Conservation (phyloP, 768 basidiomycete genomes). For the Amanita subjunquillea region DNA sequence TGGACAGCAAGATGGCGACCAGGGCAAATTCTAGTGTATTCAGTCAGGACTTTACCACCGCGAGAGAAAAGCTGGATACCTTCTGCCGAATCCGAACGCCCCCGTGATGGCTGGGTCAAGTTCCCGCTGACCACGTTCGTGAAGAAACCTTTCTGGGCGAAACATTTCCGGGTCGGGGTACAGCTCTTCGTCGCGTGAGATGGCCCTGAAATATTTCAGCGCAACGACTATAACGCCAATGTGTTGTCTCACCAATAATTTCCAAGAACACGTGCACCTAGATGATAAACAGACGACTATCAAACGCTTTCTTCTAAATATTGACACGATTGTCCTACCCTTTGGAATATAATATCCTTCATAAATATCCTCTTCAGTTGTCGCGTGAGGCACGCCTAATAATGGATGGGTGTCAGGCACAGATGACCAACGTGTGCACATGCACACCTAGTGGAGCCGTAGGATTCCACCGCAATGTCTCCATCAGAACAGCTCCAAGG, state of each 20-base stretch:
- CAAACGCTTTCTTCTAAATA: no score
- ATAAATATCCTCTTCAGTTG: conserved; percentile 21
- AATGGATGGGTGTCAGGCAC: not conserved
- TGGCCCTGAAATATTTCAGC: conserved; percentile 22
- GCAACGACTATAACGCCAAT: not conserved
- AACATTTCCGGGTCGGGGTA: conserved; percentile 34
- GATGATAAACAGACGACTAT: no score
- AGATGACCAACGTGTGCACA: conserved; percentile 7
- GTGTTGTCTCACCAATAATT: conserved; percentile 17
- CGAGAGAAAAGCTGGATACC: conserved; percentile 9
- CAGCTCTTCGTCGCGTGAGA: conserved; percentile 36
- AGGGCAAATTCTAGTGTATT: conserved; percentile 10
- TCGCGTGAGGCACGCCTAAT: conserved; percentile 23
- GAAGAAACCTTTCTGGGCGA: conserved; percentile 29
- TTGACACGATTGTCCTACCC: conserved; percentile 7
- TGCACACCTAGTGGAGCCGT: conserved; percentile 24
- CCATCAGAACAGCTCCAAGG: conserved; percentile 31
- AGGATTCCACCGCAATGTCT: conserved; percentile 30
- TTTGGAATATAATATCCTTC: conserved; percentile 17
- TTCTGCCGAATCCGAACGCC: conserved; percentile 24
- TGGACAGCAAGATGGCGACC: conserved; percentile 16
- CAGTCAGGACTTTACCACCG: not conserved
- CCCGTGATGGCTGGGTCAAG: conserved; percentile 13
- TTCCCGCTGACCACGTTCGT: conserved; percentile 10
- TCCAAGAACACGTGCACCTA: conserved; percentile 17